Percentiles rank a stretch among this genome's conserved stretches.
phyloP scores from a whole-genome alignment of 495 filamentous ascomycete species.

The Alectoria sarmentosa region DNA sequence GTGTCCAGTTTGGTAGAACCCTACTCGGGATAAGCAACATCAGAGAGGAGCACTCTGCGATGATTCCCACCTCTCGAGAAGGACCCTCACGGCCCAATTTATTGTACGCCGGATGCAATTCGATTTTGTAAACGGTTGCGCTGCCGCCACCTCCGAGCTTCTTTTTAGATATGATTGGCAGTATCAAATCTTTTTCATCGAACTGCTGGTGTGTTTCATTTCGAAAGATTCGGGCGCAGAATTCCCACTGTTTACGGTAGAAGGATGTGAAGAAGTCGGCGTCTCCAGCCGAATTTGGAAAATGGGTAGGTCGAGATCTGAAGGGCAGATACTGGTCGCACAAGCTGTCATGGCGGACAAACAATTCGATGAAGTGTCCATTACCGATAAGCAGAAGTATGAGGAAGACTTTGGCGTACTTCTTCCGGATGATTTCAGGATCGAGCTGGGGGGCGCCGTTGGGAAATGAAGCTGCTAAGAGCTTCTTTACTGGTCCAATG shows the following conservation, averaged over 20 bases:
- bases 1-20: constrained; percentile 5
- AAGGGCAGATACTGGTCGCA: constrained; percentile 19
- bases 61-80: too few relatives aligned
- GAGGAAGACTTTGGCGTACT: constrained; percentile 20
- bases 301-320: not conserved
- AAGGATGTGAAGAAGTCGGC: constrained; percentile 15
- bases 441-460: not conserved
- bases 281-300: not conserved
- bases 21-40: not conserved
- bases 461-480: not conserved
- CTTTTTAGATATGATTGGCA: constrained; percentile 16
- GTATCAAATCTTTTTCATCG: constrained; percentile 2
- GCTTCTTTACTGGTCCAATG: not conserved
- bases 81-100: not conserved
- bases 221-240: constrained; percentile 16
- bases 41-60: too few relatives aligned
- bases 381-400: constrained; percentile 16
- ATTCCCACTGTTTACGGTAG: constrained; percentile 19
- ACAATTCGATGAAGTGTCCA: constrained; percentile 14
- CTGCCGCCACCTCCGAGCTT: constrained; percentile 16
- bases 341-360: constrained; percentile 12
- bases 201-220: constrained; percentile 13
- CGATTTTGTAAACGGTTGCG: constrained; percentile 18
- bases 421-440: constrained; percentile 1
- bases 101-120: constrained; percentile 19